Conservation (phyloP, 1,284 basidiomycete species). For the Puccinia hordei region DNA sequence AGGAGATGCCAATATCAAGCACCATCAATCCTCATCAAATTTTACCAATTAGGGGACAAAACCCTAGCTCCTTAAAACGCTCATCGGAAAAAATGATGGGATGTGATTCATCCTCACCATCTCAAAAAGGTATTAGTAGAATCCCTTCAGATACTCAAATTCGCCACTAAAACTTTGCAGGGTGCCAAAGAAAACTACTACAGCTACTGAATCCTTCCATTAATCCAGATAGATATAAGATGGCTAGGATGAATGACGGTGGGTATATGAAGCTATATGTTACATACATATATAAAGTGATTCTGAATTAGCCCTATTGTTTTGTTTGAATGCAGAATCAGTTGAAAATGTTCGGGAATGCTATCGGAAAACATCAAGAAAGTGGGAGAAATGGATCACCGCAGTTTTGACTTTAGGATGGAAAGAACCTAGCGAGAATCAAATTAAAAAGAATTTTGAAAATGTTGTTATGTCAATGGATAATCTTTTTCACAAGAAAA, state of each 20-base stretch:
- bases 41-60: background rate
- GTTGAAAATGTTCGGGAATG: background rate
- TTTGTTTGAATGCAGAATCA: background rate
- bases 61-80: background rate
- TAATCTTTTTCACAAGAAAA: background rate
- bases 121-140: background rate
- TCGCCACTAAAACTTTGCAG: background rate
- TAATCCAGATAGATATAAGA: background rate
- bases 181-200: background rate
- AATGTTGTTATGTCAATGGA: background rate
- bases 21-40: background rate
- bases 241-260: background rate
- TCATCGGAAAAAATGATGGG: background rate
- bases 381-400: background rate
- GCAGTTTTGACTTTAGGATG: background rate
- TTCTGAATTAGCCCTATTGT: no score
- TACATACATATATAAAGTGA: background rate
- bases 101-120: background rate
- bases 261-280: background rate
- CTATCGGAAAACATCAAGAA: background rate
- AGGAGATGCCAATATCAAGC: background rate
- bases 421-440: background rate
- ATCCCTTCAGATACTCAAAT: background rate
- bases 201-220: background rate
- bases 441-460: background rate